phyloP scores from a whole-genome alignment of 768 basidiomycete genomes.

The Lepiota subincarnata region DNA sequence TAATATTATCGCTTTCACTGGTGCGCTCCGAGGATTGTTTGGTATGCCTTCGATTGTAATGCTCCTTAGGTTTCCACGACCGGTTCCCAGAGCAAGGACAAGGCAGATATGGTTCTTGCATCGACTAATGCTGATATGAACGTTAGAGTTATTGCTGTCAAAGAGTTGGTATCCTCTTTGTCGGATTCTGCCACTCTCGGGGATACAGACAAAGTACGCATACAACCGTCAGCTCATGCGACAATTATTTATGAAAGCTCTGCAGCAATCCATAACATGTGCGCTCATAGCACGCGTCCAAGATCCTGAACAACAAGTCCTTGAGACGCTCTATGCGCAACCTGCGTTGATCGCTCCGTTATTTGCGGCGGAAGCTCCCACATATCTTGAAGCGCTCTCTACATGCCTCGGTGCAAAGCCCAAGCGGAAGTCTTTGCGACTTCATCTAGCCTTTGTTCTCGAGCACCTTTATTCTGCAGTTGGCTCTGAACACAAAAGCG shows the following conservation, averaged over 20 bases:
- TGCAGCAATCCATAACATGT: constrained; percentile 52
- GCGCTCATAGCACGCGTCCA: constrained; percentile 66
- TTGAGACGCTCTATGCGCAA: constrained; percentile 63
- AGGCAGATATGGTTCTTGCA: constrained; percentile 44
- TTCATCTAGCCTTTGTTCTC: constrained; percentile 56
- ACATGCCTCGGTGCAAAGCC: constrained; percentile 36
- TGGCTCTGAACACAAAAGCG: constrained; percentile 22
- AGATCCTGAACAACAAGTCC: constrained; percentile 57
- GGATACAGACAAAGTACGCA: constrained; percentile 40
- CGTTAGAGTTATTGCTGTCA: constrained; percentile 57
- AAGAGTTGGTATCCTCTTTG: constrained; percentile 41
- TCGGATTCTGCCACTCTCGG: constrained; percentile 23
- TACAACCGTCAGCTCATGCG: neutral
- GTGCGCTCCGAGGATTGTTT: constrained; percentile 29
- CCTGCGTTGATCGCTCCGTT: constrained; percentile 43
- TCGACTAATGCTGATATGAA: constrained; percentile 60
- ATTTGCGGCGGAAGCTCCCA: constrained; percentile 34
- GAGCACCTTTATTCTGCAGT: constrained; percentile 35
- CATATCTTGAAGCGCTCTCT: constrained; percentile 45
- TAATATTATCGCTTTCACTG: constrained; percentile 56
- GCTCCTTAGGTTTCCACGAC: constrained; percentile 4
- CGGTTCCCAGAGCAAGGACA: constrained; percentile 13
- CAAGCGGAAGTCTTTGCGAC: constrained; percentile 46
- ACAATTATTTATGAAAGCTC: neutral
- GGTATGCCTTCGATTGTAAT: neutral